Evolutionary conservation across 2,329 filamentous ascomycete species (phyloP).

Genomic region (Arachnomyces sp.): DNA sequence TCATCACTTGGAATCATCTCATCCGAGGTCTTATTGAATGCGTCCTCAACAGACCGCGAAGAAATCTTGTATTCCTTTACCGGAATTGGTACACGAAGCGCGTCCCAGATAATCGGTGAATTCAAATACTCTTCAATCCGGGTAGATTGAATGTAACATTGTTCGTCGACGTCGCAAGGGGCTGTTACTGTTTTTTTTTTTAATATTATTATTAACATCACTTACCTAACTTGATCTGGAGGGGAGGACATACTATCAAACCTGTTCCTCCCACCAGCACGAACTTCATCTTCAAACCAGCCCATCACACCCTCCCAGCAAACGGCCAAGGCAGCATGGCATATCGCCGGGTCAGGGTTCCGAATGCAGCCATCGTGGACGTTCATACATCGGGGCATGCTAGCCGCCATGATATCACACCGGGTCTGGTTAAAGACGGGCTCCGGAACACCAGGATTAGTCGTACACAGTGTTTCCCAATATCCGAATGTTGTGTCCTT

Average conservation of each 20-base stretch:
- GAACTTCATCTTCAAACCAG: slow-evolving; percentile 36
- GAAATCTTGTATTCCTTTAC: slow-evolving; percentile 24
- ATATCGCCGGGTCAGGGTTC: slow-evolving; percentile 36
- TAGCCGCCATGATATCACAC: slow-evolving; percentile 37
- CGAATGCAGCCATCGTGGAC: slow-evolving; percentile 32
- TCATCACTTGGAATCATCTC: too few relatives aligned
- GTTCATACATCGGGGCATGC: slow-evolving; percentile 37
- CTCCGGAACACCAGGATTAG: slow-evolving; percentile 36
- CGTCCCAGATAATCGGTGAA: slow-evolving; percentile 23
- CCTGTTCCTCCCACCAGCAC: slow-evolving; percentile 33
- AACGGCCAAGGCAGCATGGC: slow-evolving; percentile 27
- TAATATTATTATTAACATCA: too few relatives aligned
- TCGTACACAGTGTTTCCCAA: slow-evolving; percentile 40
- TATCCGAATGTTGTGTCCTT: slow-evolving; percentile 34
- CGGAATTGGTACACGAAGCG: slow-evolving; percentile 25
- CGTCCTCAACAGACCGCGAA: too few relatives aligned
- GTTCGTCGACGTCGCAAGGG: too few relatives aligned
- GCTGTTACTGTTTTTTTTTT: too few relatives aligned
- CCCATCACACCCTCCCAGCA: slow-evolving; percentile 34
- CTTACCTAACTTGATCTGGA: too few relatives aligned
- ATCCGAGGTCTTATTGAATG: too few relatives aligned
- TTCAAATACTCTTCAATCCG: slow-evolving; percentile 28
- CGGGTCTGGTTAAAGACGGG: too few relatives aligned
- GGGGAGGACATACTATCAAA: too few relatives aligned
- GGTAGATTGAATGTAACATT: slow-evolving; percentile 18